A percentile compares a stretch with the other conserved stretches of the same genome.
Evolutionary conservation across 148 eudicot species (phyloP).

Genomic region (Pouteria glomerata): DNA sequence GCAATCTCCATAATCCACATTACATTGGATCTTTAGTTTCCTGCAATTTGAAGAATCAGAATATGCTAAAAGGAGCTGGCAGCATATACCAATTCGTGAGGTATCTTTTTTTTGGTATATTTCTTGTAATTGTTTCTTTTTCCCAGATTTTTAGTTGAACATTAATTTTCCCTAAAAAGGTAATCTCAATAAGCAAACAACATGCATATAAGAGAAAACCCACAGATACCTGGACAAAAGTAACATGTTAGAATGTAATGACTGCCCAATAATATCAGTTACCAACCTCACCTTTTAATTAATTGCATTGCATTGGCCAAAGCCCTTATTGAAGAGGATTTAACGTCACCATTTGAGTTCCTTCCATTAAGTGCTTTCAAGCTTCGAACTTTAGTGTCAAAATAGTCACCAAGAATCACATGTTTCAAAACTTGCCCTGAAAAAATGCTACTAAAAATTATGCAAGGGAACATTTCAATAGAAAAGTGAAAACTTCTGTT

Average conservation of each 20-base stretch:
- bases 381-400: slow-evolving; percentile 67
- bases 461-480: not conserved
- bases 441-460: slow-evolving; percentile 26
- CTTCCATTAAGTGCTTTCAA: slow-evolving; percentile 34
- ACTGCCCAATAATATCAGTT: not conserved
- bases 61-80: too few species aligned
- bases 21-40: too few species aligned
- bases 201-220: too few species aligned
- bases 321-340: slow-evolving; percentile 38
- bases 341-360: slow-evolving; percentile 55
- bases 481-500: not conserved
- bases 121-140: too few species aligned
- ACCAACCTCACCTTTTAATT: slow-evolving; percentile 52
- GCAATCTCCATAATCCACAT: too few species aligned
- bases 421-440: slow-evolving; percentile 88
- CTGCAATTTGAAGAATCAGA: too few species aligned
- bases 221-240: too few species aligned
- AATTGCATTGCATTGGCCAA: slow-evolving; percentile 64
- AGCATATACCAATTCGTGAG: too few species aligned
- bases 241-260: not conserved
- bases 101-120: too few species aligned
- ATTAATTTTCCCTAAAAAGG: too few species aligned
- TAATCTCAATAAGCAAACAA: too few species aligned
- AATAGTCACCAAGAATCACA: slow-evolving; percentile 68
- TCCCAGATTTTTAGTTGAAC: too few species aligned